Evolutionary conservation across 2,329 filamentous ascomycete genomes (phyloP).

Genomic region (Pestalotiopsis sp.): DNA sequence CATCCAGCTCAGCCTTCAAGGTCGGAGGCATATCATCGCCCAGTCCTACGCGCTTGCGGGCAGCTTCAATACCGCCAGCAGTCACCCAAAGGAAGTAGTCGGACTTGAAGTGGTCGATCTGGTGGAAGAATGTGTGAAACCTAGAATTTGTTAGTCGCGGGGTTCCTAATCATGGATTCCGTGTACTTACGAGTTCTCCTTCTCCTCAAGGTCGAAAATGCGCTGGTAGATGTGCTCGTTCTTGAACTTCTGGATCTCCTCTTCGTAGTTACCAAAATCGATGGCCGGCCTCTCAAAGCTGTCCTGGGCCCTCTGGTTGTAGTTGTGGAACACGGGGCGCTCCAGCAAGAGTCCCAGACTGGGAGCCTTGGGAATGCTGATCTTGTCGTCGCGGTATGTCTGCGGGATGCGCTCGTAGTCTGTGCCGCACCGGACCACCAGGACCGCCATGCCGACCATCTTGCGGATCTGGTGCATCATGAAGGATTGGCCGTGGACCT

Average conservation of each 20-base stretch:
- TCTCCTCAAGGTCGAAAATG: conserved; percentile 89
- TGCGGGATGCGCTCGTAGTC: conserved; percentile 70
- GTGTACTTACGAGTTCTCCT: conserved; percentile 76
- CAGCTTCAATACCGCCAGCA: conserved; percentile 66
- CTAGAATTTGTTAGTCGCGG: conserved; percentile 40
- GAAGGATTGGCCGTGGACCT: conserved; percentile 97
- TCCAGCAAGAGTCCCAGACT: conserved; percentile 87
- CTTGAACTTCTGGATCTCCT: conserved; percentile 86
- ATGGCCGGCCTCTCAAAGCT: conserved; percentile 69
- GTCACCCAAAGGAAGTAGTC: conserved; percentile 77
- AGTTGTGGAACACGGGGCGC: conserved; percentile 85
- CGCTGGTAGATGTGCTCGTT: conserved; percentile 87
- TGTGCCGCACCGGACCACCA: conserved; percentile 85
- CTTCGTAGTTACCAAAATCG: conserved; percentile 77
- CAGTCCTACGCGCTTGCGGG: conserved; percentile 49
- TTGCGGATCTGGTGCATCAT: conserved; percentile 99
- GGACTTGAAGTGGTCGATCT: conserved; percentile 74
- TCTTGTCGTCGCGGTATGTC: conserved; percentile 71
- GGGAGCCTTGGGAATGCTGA: conserved; percentile 93
- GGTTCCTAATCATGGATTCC: background rate
- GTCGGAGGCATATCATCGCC: conserved; percentile 41
- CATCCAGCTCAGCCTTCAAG: conserved; percentile 48
- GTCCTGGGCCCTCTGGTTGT: conserved; percentile 73
- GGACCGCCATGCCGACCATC: conserved; percentile 92
- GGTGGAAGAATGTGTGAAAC: conserved; percentile 78